phyloP scores from a whole-genome alignment of 768 basidiomycete genomes.

The Leccinum rimulosum region DNA sequence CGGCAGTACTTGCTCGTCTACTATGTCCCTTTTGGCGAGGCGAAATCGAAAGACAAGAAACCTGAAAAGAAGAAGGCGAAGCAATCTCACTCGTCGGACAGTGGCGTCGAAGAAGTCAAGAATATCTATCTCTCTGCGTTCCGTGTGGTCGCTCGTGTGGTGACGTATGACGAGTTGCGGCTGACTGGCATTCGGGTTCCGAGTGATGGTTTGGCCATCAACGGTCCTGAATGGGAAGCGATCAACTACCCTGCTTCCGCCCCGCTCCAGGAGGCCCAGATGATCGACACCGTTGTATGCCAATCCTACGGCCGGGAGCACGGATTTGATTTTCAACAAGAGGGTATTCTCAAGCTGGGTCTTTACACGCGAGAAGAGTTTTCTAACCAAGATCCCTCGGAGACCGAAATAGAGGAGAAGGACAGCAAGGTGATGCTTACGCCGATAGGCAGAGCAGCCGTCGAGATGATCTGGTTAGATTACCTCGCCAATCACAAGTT shows the following conservation, averaged over 20 bases:
- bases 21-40: slow-evolving; percentile 56
- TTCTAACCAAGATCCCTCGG: slow-evolving; percentile 10
- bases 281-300: slow-evolving; percentile 49
- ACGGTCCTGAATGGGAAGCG: slow-evolving; percentile 54
- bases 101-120: slow-evolving; percentile 36
- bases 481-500: slow-evolving; percentile 48
- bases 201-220: slow-evolving; percentile 64
- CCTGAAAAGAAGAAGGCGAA: slow-evolving; percentile 32
- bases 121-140: slow-evolving; percentile 60
- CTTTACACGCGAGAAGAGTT: slow-evolving; percentile 43
- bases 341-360: slow-evolving; percentile 75
- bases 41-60: slow-evolving; percentile 17
- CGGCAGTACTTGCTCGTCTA: slow-evolving; percentile 78
- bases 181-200: slow-evolving; percentile 74
- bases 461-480: slow-evolving; percentile 56
- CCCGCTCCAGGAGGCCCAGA: slow-evolving; percentile 34
- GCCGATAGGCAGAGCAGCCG: slow-evolving; percentile 46
- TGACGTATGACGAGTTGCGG: slow-evolving; percentile 69
- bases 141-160: slow-evolving; percentile 70
- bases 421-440: slow-evolving; percentile 44
- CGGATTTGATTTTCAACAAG: slow-evolving; percentile 77
- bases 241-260: slow-evolving; percentile 34
- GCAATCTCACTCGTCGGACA: slow-evolving; percentile 30
- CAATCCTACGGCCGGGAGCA: slow-evolving; percentile 57
- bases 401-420: slow-evolving; percentile 41